Conservation (phyloP, 1,139 yeast species). For the Pichia sp. region DNA sequence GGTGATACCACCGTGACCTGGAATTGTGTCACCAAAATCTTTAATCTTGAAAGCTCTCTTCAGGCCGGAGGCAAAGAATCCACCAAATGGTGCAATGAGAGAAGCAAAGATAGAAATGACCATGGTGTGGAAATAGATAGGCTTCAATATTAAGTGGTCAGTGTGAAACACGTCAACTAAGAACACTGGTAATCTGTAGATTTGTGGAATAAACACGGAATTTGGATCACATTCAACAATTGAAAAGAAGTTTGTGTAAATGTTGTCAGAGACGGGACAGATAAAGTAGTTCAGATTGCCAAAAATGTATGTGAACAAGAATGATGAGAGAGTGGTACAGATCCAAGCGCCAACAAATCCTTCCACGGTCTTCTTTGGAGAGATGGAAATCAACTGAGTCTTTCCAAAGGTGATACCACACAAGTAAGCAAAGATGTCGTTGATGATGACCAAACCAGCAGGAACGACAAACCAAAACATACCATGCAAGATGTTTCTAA, state of each 20-base stretch:
- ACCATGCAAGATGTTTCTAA: constrained; percentile 83
- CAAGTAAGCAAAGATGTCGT: constrained; percentile 92
- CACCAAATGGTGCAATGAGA: constrained; percentile 97
- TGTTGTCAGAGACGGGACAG: constrained; percentile 61
- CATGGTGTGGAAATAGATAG: constrained; percentile 84
- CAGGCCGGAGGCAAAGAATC: constrained; percentile 94
- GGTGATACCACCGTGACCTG: constrained; percentile 98
- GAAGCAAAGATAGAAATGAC: constrained; percentile 92
- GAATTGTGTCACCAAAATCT: constrained; percentile 88
- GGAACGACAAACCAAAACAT: constrained; percentile 94
- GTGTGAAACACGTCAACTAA: constrained; percentile 38
- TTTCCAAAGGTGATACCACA: constrained; percentile 97
- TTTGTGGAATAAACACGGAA: constrained; percentile 79
- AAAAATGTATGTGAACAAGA: constrained; percentile 56
- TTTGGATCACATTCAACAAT: constrained; percentile 73
- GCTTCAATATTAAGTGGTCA: constrained; percentile 60
- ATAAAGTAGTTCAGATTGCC: constrained; percentile 67
- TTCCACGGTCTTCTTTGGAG: constrained; percentile 96
- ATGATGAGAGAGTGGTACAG: constrained; percentile 75
- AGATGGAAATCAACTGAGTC: constrained; percentile 85
- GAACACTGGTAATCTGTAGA: constrained; percentile 66
- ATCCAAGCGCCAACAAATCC: constrained; percentile 98
- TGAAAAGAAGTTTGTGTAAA: constrained; percentile 38
- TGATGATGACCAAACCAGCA: constrained; percentile 82
- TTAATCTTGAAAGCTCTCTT: constrained; percentile 95